phyloP scores from a whole-genome alignment of 257 asterid species.

The Fraxinus cuspidata region DNA sequence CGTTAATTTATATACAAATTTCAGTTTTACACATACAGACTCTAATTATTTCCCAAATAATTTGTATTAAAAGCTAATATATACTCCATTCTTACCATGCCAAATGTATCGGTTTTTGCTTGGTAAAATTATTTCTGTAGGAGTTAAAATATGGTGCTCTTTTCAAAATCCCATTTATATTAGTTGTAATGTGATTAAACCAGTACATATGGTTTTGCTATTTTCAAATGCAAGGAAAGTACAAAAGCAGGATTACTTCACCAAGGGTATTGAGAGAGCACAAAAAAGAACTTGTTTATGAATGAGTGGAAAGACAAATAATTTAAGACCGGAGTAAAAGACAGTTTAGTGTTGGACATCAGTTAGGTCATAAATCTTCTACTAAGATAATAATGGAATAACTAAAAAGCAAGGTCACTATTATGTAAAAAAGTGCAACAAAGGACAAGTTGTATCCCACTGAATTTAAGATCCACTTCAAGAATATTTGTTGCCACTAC shows the following conservation, averaged over 20 bases:
- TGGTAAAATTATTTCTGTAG: not conserved
- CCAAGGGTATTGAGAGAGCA: not conserved
- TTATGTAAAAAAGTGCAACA: not conserved
- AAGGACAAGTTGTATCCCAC: not conserved
- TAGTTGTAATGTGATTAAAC: not conserved
- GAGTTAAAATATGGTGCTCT: not conserved
- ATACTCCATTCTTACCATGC: not conserved
- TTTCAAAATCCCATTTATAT: not conserved
- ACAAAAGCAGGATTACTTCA: not conserved
- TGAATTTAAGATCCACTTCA: not conserved
- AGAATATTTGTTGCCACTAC: not conserved
- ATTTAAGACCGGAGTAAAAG: not conserved
- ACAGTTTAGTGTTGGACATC: not conserved
- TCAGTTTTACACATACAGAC: not conserved
- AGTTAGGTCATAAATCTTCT: not conserved
- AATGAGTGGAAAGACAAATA: not conserved
- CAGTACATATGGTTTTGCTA: not conserved
- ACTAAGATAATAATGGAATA: not conserved
- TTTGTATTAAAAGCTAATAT: not conserved
- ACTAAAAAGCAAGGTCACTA: not conserved
- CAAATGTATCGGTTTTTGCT: not conserved
- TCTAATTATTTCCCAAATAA: not conserved
- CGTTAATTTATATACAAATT: constrained; percentile 2
- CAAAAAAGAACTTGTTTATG: not conserved
- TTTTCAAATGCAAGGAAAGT: not conserved